Evolutionary conservation across 2,329 filamentous ascomycete species (phyloP).

Genomic region (Colletotrichum cordylinicola): DNA sequence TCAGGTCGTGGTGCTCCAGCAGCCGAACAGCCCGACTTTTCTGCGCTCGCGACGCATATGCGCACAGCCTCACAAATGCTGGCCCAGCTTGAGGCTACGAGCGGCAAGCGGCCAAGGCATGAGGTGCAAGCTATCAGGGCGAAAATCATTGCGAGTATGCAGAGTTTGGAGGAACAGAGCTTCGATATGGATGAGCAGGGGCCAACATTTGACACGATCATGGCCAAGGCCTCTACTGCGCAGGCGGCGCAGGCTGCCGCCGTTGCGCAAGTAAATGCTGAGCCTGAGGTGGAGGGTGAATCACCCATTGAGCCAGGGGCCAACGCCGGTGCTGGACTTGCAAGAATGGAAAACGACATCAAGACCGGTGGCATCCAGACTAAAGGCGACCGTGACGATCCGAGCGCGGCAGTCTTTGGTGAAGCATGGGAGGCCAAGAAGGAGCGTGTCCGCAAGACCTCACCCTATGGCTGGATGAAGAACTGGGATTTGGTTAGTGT

Average conservation of each 20-base stretch:
- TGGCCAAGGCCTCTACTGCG: slow-evolving; percentile 70
- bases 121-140: slow-evolving; percentile 85
- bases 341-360: slow-evolving; percentile 88
- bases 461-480: slow-evolving; percentile 87
- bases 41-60: slow-evolving; percentile 86
- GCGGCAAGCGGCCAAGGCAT: slow-evolving; percentile 78
- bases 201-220: slow-evolving; percentile 83
- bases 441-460: slow-evolving; percentile 82
- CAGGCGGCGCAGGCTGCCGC: slow-evolving; percentile 53
- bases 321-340: slow-evolving; percentile 76
- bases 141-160: slow-evolving; percentile 91
- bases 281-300: slow-evolving; percentile 61
- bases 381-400: slow-evolving; percentile 83
- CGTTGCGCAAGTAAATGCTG: slow-evolving; percentile 43
- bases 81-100: slow-evolving; percentile 80
- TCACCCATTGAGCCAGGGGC: slow-evolving; percentile 56
- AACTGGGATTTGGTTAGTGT: slow-evolving; percentile 89
- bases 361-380: slow-evolving; percentile 84
- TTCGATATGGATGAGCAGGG: slow-evolving; percentile 75
- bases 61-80: slow-evolving; percentile 87
- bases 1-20: slow-evolving; percentile 59
- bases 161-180: slow-evolving; percentile 83
- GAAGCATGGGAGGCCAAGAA: slow-evolving; percentile 87
- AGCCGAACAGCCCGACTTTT: slow-evolving; percentile 78
- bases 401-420: slow-evolving; percentile 84